Evolutionary conservation across 768 basidiomycete species (phyloP).

Genomic region (Chiua virens): DNA sequence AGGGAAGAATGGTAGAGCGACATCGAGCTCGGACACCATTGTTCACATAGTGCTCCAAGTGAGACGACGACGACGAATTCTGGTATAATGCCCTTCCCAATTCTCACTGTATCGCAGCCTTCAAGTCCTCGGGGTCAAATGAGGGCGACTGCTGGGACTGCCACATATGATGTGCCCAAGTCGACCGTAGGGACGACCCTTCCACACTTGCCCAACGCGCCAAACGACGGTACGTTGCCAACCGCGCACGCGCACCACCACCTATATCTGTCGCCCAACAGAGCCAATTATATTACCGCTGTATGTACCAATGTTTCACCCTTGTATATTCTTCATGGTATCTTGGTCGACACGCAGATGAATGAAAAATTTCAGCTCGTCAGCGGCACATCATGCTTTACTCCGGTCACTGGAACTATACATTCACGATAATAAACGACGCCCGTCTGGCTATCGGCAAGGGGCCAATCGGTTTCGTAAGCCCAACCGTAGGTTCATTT

Average conservation of each 20-base stretch:
- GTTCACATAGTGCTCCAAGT: not conserved
- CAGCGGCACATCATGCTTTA: too few relatives aligned
- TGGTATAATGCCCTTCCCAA: constrained; percentile 20
- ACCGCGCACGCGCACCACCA: not conserved
- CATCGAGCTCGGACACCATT: not conserved
- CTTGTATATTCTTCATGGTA: too few relatives aligned
- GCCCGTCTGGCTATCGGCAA: too few relatives aligned
- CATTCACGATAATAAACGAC: too few relatives aligned
- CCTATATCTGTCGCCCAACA: constrained; percentile 11
- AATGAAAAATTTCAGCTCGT: too few relatives aligned
- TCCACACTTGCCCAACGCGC: not conserved
- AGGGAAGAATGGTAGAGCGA: not conserved
- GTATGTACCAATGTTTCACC: too few relatives aligned
- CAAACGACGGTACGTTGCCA: constrained; percentile 2
- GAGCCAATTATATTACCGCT: too few relatives aligned
- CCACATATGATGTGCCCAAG: constrained; percentile 3
- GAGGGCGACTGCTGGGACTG: not conserved
- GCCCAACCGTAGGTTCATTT: too few relatives aligned
- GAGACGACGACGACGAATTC: not conserved
- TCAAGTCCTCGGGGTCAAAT: not conserved
- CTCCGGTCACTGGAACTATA: too few relatives aligned
- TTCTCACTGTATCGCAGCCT: constrained; percentile 14
- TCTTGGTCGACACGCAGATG: too few relatives aligned
- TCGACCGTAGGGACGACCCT: not conserved
- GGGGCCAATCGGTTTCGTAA: too few relatives aligned